Conservation (phyloP, 225 moss, liverwort and hornwort species). For the Anthoceros angustus region DNA sequence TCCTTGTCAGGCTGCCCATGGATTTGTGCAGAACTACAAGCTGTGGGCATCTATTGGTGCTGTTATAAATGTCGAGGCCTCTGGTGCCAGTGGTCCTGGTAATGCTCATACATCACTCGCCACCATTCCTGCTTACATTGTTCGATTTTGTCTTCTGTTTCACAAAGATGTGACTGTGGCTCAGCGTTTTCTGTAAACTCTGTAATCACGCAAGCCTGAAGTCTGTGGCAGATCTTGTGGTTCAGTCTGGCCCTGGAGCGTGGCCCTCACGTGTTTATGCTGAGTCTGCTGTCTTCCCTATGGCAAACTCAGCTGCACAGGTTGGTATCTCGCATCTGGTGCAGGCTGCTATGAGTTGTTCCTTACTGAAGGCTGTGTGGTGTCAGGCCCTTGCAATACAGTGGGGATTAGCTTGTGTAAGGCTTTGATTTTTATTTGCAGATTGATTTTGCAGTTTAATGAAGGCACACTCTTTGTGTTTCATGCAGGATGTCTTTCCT, state of each 20-base stretch:
- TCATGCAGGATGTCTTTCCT: conserved; percentile 61
- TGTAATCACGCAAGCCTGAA: not conserved
- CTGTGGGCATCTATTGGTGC: conserved; percentile 77
- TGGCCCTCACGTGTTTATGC: conserved; percentile 94
- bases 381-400: not conserved
- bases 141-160: not conserved
- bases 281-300: conserved; percentile 84
- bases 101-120: not conserved
- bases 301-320: conserved; percentile 87
- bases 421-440: not conserved
- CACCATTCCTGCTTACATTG: not conserved
- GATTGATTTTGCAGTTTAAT: not conserved
- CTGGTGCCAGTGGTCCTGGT: conserved; percentile 72
- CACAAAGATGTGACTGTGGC: not conserved
- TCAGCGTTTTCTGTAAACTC: not conserved
- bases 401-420: not conserved
- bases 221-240: conserved; percentile 53
- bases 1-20: conserved; percentile 40
- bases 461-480: not conserved
- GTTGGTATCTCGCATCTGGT: not conserved
- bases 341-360: too few relatives aligned
- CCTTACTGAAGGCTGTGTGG: not conserved
- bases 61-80: conserved; percentile 79
- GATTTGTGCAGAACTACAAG: conserved; percentile 74
- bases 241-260: conserved; percentile 89